Evolutionary conservation across 1,284 basidiomycete species (phyloP), one percentile per base, ranked within the genome.

Genomic region (Irpex rosettiformis): DNA sequence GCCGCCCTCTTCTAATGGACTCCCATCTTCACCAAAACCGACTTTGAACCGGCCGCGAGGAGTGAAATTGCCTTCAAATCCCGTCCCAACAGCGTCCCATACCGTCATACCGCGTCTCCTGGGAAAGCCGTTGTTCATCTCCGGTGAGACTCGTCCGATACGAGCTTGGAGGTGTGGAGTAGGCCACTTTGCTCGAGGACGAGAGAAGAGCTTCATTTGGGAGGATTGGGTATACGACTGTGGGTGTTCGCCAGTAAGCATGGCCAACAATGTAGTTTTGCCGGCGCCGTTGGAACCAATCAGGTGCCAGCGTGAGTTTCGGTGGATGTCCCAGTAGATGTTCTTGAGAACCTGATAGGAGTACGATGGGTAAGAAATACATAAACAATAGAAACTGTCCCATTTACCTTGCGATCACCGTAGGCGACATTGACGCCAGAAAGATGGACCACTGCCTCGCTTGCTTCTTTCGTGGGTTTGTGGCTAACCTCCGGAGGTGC

Each of bases 171-270:
- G 73, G 61, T 76, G 71, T 3, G 76, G 67, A 7, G 93, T 85
- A 16, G 91, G 77, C 54, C 85, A 82, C 1, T 71, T 70, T 6
- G 79, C 79, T n/a, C 91, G 85, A 0, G 88, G 88, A 43, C 81
- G 78, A 43, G 82, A 84, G 63, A 96, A 93, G 48, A 95, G 82
- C 2, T 79, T 76, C 6, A 98, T 81, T 16, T 89, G 48, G 0
- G 48, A 28, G 6, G 79, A 77, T 70, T 93, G 89, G 0, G 87
- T 88, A 75, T 89, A 98, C 0, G 95, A 96, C 62, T 93, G 93
- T 0, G 96, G 96, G 72, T 98, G 96, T 67, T 96, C 94, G 24
- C 96, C 96, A 0, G 94, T 93, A 40, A 99, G 77, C 30, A 98
- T 73, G 3, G 96, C 89, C n/a, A 98, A 80, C 1, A 98, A 84